phyloP scores from a whole-genome alignment of 2,329 filamentous ascomycete genomes.

The Periconia sp. region DNA sequence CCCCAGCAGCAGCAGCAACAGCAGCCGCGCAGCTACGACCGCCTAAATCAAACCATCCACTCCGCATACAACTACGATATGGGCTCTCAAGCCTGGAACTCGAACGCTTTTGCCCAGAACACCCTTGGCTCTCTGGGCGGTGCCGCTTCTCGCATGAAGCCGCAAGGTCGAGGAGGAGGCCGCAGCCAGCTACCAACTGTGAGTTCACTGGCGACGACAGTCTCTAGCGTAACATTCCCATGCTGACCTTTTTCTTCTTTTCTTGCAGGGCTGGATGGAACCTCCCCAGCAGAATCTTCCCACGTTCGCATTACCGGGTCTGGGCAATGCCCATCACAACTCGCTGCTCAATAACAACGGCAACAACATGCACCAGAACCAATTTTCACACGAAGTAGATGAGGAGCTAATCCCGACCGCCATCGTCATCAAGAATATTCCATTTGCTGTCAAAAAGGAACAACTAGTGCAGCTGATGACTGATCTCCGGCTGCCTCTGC shows the following conservation, averaged over 20 bases:
- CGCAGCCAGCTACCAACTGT: slow-evolving; percentile 70
- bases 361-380: slow-evolving; percentile 42
- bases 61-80: slow-evolving; percentile 70
- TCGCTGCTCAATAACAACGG: slow-evolving; percentile 30
- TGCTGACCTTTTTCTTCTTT: slow-evolving; percentile 2
- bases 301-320: slow-evolving; percentile 43
- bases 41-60: slow-evolving; percentile 59
- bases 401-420: slow-evolving; percentile 97
- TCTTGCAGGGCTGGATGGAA: slow-evolving; percentile 64
- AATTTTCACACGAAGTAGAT: slow-evolving; percentile 56
- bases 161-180: slow-evolving; percentile 54
- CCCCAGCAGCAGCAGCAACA: slow-evolving; percentile 16
- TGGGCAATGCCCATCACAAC: slow-evolving; percentile 38
- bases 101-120: slow-evolving; percentile 69
- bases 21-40: slow-evolving; percentile 60
- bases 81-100: slow-evolving; percentile 74
- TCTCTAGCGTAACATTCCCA: not conserved
- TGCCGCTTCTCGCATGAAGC: slow-evolving; percentile 57
- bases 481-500: slow-evolving; percentile 87
- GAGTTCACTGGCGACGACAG: slow-evolving; percentile 44
- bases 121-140: slow-evolving; percentile 63
- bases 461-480: slow-evolving; percentile 92
- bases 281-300: slow-evolving; percentile 53
- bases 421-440: slow-evolving; percentile 99
- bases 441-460: slow-evolving; percentile 97